Percentiles rank a stretch among this genome's conserved stretches.
These are phyloP conservation scores for Babesia bovis DNA, from an alignment of 169 alveolate genomes.

Conservation along the genomic window DNA sequence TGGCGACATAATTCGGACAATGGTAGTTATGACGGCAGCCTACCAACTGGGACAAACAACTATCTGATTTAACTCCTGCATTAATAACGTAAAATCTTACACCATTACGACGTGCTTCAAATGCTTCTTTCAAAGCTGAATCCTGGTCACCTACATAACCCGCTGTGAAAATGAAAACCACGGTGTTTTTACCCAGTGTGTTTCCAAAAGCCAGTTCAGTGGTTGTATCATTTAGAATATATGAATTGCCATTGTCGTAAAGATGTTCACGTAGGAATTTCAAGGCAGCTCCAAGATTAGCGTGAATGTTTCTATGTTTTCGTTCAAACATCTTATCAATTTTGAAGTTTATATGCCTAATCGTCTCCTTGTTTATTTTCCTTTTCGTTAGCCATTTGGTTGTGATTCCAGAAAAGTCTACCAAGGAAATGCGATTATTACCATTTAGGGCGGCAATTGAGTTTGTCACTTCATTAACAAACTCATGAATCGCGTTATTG, in stretches of 20 bases:
- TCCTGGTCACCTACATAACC: slow-evolving; percentile 34
- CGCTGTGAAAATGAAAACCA: slow-evolving; percentile 37
- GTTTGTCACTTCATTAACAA: slow-evolving; percentile 13
- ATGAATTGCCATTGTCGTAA: slow-evolving; percentile 2
- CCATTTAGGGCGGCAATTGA: slow-evolving; percentile 13
- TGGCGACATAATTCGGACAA: slow-evolving; percentile 25
- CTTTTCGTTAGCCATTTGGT: background rate
- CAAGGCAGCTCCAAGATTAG: slow-evolving; percentile 48
- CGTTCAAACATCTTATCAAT: slow-evolving; percentile 43
- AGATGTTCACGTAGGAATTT: slow-evolving; percentile 28
- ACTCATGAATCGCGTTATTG: background rate
- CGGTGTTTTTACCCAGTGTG: slow-evolving; percentile 33
- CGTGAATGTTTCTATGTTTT: background rate
- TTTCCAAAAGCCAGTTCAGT: background rate
- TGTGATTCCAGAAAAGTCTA: slow-evolving; percentile 9
- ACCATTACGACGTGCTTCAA: slow-evolving; percentile 51
- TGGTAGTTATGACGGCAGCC: slow-evolving; percentile 42
- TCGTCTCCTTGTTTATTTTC: background rate
- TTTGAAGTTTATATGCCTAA: background rate
- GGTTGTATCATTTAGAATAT: background rate
- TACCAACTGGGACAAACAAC: slow-evolving; percentile 21
- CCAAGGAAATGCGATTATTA: slow-evolving; percentile 25
- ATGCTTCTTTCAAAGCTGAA: slow-evolving; percentile 34
- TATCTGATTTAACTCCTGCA: slow-evolving; percentile 9
- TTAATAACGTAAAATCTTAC: slow-evolving; percentile 41